Conservation (phyloP, 352 stramenopile species). For the Phytophthora tubulina region DNA sequence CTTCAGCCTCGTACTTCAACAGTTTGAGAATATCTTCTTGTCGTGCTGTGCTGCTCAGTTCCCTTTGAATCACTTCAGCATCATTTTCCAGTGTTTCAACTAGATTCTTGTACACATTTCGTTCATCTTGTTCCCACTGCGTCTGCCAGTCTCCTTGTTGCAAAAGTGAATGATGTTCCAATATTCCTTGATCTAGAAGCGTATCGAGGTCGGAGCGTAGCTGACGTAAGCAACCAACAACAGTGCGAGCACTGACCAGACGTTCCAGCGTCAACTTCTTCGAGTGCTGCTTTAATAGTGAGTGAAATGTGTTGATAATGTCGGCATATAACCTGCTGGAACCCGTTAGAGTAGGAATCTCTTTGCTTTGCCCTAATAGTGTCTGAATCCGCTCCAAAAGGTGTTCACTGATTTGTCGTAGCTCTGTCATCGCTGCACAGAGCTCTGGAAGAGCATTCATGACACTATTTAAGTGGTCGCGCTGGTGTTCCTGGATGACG, state of each 20-base stretch:
- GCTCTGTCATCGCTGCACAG: slow-evolving; percentile 5
- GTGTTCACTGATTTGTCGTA: slow-evolving; percentile 19
- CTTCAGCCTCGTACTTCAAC: slow-evolving; percentile 22
- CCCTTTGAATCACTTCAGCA: not conserved
- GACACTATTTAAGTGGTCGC: not conserved
- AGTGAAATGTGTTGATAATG: slow-evolving; percentile 14
- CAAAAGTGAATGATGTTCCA: not conserved
- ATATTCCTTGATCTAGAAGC: slow-evolving; percentile 1
- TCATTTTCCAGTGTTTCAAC: slow-evolving; percentile 2
- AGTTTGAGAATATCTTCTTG: slow-evolving; percentile 23
- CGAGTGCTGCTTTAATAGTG: slow-evolving; percentile 17
- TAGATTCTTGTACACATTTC: slow-evolving; percentile 11
- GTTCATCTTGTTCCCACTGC: slow-evolving; percentile 21
- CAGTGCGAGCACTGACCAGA: slow-evolving; percentile 23
- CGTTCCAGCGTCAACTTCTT: slow-evolving; percentile 28
- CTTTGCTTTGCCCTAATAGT: not conserved
- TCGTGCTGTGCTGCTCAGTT: not conserved
- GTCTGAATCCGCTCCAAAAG: slow-evolving; percentile 8
- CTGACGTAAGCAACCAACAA: slow-evolving; percentile 14
- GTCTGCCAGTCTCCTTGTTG: slow-evolving; percentile 1
- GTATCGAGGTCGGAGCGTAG: slow-evolving; percentile 25
- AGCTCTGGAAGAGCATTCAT: slow-evolving; percentile 7
- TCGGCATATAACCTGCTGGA: not conserved
- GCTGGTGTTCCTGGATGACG: slow-evolving; percentile 12
- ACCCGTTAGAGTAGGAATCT: not conserved